Conservation (phyloP, 331 rosid genomes). For the Pyrus hybrid region DNA sequence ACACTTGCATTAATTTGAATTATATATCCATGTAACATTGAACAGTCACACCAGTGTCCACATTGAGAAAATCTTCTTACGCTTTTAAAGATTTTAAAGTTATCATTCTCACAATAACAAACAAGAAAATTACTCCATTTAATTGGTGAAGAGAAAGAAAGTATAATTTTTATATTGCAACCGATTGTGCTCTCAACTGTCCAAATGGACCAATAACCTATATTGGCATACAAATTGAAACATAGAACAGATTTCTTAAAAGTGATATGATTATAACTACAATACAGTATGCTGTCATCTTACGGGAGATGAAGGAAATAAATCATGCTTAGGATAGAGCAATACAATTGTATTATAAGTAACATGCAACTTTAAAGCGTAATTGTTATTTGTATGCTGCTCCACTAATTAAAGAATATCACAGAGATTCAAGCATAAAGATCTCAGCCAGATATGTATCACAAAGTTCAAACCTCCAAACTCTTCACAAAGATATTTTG, state of each 20-base stretch:
- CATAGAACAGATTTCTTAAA: neutral
- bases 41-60: neutral
- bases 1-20: neutral
- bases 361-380: neutral
- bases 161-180: neutral
- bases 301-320: neutral
- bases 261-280: neutral
- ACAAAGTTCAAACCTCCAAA: slow-evolving; percentile 53
- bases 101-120: neutral
- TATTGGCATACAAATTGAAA: neutral
- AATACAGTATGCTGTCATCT: neutral
- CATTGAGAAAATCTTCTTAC: neutral
- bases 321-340: neutral
- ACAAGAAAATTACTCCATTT: neutral
- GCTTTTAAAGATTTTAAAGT: neutral
- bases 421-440: neutral
- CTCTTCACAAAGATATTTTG: slow-evolving; percentile 82
- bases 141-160: neutral
- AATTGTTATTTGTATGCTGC: neutral
- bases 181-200: neutral
- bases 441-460: neutral
- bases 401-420: neutral
- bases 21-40: neutral
- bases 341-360: neutral
- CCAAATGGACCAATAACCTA: neutral